phyloP scores from a whole-genome alignment of 176 grass and related monocot genomes.

The Aegilops umbellulata region DNA sequence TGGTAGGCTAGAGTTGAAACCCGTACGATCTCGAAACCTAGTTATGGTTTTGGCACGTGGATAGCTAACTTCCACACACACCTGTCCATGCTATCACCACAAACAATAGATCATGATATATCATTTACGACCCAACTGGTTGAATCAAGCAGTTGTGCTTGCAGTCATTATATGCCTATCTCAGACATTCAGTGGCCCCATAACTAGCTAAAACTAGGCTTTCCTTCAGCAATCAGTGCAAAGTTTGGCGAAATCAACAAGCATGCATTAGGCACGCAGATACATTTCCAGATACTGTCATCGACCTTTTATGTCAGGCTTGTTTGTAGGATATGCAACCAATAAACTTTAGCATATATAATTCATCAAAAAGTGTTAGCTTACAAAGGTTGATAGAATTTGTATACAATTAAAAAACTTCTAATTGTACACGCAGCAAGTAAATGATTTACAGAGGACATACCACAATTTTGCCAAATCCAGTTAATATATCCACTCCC shows the following conservation, averaged over 20 bases:
- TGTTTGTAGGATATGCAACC: background rate
- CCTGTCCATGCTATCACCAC: background rate
- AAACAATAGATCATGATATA: conserved; percentile 20
- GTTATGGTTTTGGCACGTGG: no score
- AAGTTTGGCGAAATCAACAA: background rate
- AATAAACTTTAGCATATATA: background rate
- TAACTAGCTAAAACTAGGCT: background rate
- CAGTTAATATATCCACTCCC: conserved; percentile 85
- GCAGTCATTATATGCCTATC: background rate
- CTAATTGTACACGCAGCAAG: background rate
- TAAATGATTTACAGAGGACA: conserved; percentile 33
- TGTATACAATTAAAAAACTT: background rate
- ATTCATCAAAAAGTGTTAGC: background rate
- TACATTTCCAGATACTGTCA: background rate
- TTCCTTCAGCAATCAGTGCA: background rate
- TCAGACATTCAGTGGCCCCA: background rate
- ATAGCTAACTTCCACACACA: no score
- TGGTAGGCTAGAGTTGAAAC: no score
- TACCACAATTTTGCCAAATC: conserved; percentile 79
- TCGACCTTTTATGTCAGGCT: background rate
- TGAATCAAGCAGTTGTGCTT: background rate
- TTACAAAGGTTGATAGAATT: background rate
- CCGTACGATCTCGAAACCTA: no score
- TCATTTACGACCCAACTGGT: background rate
- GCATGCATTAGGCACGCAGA: background rate